Evolutionary conservation across 306 rosid species (phyloP).

Genomic region (Vicia faba): DNA sequence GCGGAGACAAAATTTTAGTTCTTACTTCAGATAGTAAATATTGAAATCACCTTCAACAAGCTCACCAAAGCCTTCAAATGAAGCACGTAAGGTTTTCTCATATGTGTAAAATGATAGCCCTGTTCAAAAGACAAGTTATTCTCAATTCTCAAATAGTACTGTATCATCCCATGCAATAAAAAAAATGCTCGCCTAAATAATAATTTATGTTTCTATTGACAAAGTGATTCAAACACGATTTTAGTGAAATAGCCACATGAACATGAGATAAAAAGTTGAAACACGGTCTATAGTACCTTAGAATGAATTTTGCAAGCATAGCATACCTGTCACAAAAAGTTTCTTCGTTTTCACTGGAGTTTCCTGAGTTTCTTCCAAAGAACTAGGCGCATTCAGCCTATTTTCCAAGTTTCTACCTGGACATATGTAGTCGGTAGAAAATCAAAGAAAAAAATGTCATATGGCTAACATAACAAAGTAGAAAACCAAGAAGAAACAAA

Average conservation of each 20-base stretch:
- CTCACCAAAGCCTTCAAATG: slow-evolving; percentile 84
- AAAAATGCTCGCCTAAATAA: background rate
- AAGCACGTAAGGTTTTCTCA: slow-evolving; percentile 83
- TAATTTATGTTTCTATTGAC: slow-evolving; percentile 22
- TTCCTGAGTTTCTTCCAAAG: slow-evolving; percentile 36
- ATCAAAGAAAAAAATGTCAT: slow-evolving; percentile 26
- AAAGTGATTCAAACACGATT: background rate
- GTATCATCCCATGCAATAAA: background rate
- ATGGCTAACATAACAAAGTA: slow-evolving; percentile 1
- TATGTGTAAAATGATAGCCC: slow-evolving; percentile 66
- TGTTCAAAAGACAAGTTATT: slow-evolving; percentile 39
- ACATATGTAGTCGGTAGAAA: slow-evolving; percentile 19
- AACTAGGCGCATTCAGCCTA: slow-evolving; percentile 33
- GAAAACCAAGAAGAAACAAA: slow-evolving; percentile 19
- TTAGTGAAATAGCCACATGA: slow-evolving; percentile 11
- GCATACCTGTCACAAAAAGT: slow-evolving; percentile 55
- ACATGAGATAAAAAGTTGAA: slow-evolving; percentile 9
- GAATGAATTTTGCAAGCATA: slow-evolving; percentile 3
- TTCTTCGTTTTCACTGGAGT: slow-evolving; percentile 45
- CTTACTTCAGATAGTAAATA: slow-evolving; percentile 2
- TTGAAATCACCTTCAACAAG: slow-evolving; percentile 69
- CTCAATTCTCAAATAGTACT: background rate
- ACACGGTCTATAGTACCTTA: background rate
- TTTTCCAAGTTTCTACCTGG: slow-evolving; percentile 43
- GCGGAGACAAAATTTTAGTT: background rate